Percentiles rank a stretch among this genome's conserved stretches.
phyloP scores from a whole-genome alignment of 1,139 yeast genomes.

The Diutina siamensis region DNA sequence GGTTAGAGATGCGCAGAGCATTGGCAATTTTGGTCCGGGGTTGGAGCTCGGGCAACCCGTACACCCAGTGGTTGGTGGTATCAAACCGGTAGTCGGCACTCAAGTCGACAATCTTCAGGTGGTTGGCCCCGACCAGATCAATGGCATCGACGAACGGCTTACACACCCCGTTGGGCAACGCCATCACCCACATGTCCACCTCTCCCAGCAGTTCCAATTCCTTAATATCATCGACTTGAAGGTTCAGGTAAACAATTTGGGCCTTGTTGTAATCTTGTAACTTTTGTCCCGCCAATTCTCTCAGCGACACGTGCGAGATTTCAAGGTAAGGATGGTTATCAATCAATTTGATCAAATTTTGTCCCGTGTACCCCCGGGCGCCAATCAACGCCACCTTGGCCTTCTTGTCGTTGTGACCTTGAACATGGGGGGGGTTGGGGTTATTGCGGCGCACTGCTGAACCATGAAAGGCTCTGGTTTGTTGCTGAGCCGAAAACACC shows the following conservation, averaged over 20 bases:
- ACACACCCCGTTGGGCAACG: conserved; percentile 95
- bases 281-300: conserved; percentile 83
- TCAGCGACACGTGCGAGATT: conserved; percentile 85
- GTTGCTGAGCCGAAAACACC: conserved; percentile 26
- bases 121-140: conserved; percentile 45
- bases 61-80: conserved; percentile 75
- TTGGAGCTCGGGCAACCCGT: conserved; percentile 82
- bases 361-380: conserved; percentile 97
- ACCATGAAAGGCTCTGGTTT: conserved; percentile 30
- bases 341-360: conserved; percentile 76
- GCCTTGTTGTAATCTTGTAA: conserved; percentile 79
- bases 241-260: conserved; percentile 69
- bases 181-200: conserved; percentile 98
- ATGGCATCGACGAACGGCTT: conserved; percentile 94
- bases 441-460: conserved; percentile 21
- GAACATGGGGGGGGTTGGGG: conserved; percentile 63
- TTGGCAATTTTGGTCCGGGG: conserved; percentile 52
- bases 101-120: conserved; percentile 77
- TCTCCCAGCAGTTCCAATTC: conserved; percentile 62
- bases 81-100: conserved; percentile 96
- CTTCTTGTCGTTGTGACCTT: conserved; percentile 48
- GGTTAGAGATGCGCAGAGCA: conserved; percentile 87
- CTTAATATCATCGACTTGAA: conserved; percentile 78
- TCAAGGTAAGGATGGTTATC: conserved; percentile 83
- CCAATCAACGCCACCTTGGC: conserved; percentile 87